A percentile compares a stretch with the other conserved stretches of the same genome.
Conservation (phyloP, 768 basidiomycete genomes). For the Rhizopogon roseolus region DNA sequence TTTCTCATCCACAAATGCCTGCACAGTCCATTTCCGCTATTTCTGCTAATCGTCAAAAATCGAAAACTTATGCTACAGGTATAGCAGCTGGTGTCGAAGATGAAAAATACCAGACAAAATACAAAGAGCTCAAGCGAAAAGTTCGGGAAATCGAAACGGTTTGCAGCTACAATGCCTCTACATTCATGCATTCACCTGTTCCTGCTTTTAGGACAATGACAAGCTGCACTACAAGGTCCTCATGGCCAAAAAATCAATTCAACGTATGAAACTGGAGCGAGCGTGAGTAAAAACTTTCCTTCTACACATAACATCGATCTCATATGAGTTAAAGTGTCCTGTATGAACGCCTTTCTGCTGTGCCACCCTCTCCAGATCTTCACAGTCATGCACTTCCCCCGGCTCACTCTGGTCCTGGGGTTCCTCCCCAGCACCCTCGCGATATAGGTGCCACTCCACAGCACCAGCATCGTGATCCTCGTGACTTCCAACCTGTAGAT, state of each 20-base stretch:
- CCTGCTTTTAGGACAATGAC: slow-evolving; percentile 70
- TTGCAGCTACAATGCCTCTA: slow-evolving; percentile 17
- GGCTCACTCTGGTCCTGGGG: slow-evolving; percentile 29
- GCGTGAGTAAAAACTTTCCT: slow-evolving; percentile 52
- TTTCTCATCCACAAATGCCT: slow-evolving; percentile 34
- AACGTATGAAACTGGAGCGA: slow-evolving; percentile 83
- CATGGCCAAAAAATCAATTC: slow-evolving; percentile 75
- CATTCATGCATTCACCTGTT: slow-evolving; percentile 5
- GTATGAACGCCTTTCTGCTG: slow-evolving; percentile 69
- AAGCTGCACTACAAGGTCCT: slow-evolving; percentile 79
- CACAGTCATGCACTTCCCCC: slow-evolving; percentile 35
- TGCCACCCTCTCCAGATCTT: slow-evolving; percentile 51
- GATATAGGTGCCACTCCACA: slow-evolving; percentile 14
- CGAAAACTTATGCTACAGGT: slow-evolving; percentile 46
- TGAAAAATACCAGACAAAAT: slow-evolving; percentile 82
- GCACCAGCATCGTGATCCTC: slow-evolving; percentile 29
- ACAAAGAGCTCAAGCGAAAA: slow-evolving; percentile 84
- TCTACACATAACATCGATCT: slow-evolving; percentile 9
- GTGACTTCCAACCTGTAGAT: slow-evolving; percentile 35
- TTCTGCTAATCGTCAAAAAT: slow-evolving; percentile 41
- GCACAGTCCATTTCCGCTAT: slow-evolving; percentile 22
- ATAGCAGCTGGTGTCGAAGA: slow-evolving; percentile 81
- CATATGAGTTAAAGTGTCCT: slow-evolving; percentile 48
- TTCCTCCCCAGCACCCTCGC: slow-evolving; percentile 29
- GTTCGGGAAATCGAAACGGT: slow-evolving; percentile 84